Percentiles rank a stretch among this genome's conserved stretches.
phyloP scores from a whole-genome alignment of 148 eudicot species.

The Heliosperma pusillum region DNA sequence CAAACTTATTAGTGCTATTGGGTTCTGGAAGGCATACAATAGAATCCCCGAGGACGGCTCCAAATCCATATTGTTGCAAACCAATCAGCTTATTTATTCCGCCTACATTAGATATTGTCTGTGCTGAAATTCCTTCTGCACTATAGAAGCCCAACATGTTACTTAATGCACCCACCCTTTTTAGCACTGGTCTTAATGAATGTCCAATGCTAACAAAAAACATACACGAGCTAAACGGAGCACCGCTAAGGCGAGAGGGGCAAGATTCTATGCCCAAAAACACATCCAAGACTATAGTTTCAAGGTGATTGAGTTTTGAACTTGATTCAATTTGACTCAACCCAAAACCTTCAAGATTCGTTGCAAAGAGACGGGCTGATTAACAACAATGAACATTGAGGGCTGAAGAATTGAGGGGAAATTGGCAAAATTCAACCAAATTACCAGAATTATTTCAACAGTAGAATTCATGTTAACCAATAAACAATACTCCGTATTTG shows the following conservation, averaged over 20 bases:
- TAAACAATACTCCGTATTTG: too few relatives aligned
- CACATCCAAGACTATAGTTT: too few relatives aligned
- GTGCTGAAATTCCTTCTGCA: slow-evolving; percentile 44
- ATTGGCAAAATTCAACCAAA: too few relatives aligned
- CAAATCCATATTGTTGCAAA: slow-evolving; percentile 54
- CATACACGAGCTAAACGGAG: background rate
- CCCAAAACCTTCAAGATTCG: background rate
- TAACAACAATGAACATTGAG: background rate
- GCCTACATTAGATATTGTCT: slow-evolving; percentile 49
- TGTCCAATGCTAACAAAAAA: background rate
- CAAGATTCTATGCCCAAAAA: background rate
- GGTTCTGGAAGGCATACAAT: slow-evolving; percentile 57
- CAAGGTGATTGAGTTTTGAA: background rate
- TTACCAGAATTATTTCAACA: too few relatives aligned
- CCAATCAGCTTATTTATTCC: slow-evolving; percentile 66
- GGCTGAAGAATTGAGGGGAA: background rate
- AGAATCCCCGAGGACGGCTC: slow-evolving; percentile 64
- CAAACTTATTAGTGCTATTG: slow-evolving; percentile 49
- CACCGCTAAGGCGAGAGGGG: background rate
- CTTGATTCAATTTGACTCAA: background rate
- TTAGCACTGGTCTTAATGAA: background rate
- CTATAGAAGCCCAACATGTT: slow-evolving; percentile 27
- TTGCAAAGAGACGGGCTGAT: background rate
- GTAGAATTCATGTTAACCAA: background rate
- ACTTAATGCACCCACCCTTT: background rate